Base-by-base conservation (phyloP, 768 basidiomycete genomes). In the Boletus coccyginus region DNA sequence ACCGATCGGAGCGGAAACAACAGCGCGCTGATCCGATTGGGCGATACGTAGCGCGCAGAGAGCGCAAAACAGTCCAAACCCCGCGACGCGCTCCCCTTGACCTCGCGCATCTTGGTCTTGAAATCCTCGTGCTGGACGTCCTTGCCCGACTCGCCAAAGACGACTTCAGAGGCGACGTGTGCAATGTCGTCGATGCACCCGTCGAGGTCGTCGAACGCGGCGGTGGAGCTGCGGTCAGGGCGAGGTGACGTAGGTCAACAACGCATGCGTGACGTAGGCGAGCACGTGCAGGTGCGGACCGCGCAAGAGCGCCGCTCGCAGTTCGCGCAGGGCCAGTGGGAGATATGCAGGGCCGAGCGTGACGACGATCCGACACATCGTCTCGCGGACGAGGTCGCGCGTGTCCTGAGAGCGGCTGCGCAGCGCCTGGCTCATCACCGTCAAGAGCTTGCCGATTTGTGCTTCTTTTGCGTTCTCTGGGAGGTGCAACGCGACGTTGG, bases 261-360 rank as follows among this genome's bases (percentile, higher is more conserved):
- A 73, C 0, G 91, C 81, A 63, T 99, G 95, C 0, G 83, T 81
- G 3, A 87, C 86, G 58, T 87, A 90, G 2, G 95, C 94, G 32
- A 98, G 78, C 17, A 98, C 85, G 69, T 99, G 96, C 0, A 98
- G 81, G 53, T 98, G 96, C 1, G 97, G 96, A 7, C 97, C 97
- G 19, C 95, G 90, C 36, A 84, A 65, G 31, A 99, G 82, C 2
- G 95, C 92, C 0, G 78, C 83, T n/a, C 90, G 82, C 47, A 98
- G 75, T 68, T 98, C 94, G 36, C 83, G 84, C 39, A 98, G 72
- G 32, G 90, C 77, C 16, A 84, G 71, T 0, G 87, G 81, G 10
- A 98, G 83, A 67, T 90, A 92, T 0, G 78, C 71, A 0, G 90
- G 82, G 0, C 93, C 94, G 8, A 94, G 74, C 19, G 77, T 77